Percentiles rank a stretch among this genome's conserved stretches.
These are phyloP conservation scores for Epichloe aotearoae DNA, from an alignment of 2,329 filamentous ascomycete genomes.

Conservation along the genomic window DNA sequence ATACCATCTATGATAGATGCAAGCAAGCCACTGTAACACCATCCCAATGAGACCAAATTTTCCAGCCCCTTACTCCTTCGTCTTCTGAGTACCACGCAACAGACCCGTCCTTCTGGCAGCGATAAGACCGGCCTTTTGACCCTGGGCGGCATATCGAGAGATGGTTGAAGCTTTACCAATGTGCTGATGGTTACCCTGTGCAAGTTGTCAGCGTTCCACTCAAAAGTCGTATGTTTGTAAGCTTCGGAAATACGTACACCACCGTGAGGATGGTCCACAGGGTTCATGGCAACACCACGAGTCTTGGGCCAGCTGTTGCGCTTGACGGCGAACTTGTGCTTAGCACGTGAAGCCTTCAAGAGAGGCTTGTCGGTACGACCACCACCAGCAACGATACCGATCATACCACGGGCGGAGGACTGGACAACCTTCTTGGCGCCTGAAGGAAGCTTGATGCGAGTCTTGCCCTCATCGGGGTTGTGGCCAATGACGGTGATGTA, in stretches of 20 bases:
- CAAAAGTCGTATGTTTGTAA: neutral
- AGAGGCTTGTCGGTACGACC: slow-evolving; percentile 99
- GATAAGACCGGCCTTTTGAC: slow-evolving; percentile 99
- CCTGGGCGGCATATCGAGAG: slow-evolving; percentile 90
- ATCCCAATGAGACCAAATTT: slow-evolving; percentile 46
- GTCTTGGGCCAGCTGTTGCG: slow-evolving; percentile 99
- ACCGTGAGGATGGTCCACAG: slow-evolving; percentile 97
- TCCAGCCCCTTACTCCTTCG: slow-evolving; percentile 68
- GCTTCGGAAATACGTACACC: slow-evolving; percentile 44
- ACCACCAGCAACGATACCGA: slow-evolving; percentile 98
- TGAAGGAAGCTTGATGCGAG: slow-evolving; percentile 96
- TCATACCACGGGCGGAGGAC: slow-evolving; percentile 90
- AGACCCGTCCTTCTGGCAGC: slow-evolving; percentile 99
- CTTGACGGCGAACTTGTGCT: slow-evolving; percentile 99
- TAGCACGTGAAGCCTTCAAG: slow-evolving; percentile 97
- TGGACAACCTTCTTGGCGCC: slow-evolving; percentile 98
- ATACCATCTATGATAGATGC: slow-evolving; percentile 41
- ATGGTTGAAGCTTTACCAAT: slow-evolving; percentile 99
- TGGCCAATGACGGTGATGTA: slow-evolving; percentile 97
- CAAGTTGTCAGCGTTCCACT: slow-evolving; percentile 27
- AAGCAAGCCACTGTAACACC: slow-evolving; percentile 52
- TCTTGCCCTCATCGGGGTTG: slow-evolving; percentile 99
- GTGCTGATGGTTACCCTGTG: slow-evolving; percentile 97
- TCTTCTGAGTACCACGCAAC: slow-evolving; percentile 99
- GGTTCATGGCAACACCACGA: slow-evolving; percentile 99